Base-by-base conservation (phyloP, 306 rosid species). In the Gastrolobium villosum region DNA sequence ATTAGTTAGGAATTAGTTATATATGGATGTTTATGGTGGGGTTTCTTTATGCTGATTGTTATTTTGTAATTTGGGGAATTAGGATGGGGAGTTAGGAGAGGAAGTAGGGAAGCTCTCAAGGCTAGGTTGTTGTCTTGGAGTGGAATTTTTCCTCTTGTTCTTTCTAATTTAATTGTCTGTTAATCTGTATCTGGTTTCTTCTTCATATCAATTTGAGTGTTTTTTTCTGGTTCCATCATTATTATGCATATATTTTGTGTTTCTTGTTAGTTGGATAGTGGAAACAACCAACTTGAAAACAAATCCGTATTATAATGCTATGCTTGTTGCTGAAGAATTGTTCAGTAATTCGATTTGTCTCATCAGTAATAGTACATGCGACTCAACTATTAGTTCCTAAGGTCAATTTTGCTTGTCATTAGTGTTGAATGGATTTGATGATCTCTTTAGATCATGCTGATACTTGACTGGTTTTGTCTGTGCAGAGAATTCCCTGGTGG, bases 401-500 rank as follows among this genome's bases (percentile, higher is more conserved):
- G 15, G 35, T 49, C 20, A 50, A 49, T 20, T 66, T 37, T 65
- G 55, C 44, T 52, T 65, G 37, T 40, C 74, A 65, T 7, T 65
- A n/a, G 74, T 39, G 53, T 8, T 37, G 72, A 64, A 35, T 5
- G 50, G 30, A 15, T 52, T 34, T 15, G 63, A 32, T 49, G 60
- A 32, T 48, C 34, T 49, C 35, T 70, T 44, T 66, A 43, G 48
- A 55, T 69, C 53, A 44, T 70, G 87, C 87, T 80, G 81, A 85
- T 75, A 14, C 48, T 71, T 69, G 65, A 49, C 59, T 77, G 43
- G 31, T 49, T 78, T 78, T 70, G 66, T 85, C 10, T 39, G 28
- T 86, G 74, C 90, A 94, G 99, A 91, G 79, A 94, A 92, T 77
- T 94, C 99, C 69, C 83, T 39, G 82, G 79, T 92, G 77, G 85